These are phyloP conservation scores for Thamnidium elegans DNA, from an alignment of 192 early-diverging fungal genomes.

Conservation along the genomic window DNA sequence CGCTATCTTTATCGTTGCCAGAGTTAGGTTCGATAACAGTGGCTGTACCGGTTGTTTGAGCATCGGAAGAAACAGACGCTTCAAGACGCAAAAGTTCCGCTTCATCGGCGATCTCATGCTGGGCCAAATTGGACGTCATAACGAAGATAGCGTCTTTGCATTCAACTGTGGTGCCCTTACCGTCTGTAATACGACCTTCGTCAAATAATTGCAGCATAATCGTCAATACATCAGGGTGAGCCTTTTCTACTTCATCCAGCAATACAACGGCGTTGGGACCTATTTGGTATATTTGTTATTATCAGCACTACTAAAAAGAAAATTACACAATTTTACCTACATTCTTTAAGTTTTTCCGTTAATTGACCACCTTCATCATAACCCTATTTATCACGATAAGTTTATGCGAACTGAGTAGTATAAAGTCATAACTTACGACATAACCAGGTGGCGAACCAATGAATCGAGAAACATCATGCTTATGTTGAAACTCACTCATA, in stretches of 20 bases:
- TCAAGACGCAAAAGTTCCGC: conserved; percentile 41
- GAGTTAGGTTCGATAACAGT: not conserved
- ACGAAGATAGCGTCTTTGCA: conserved; percentile 48
- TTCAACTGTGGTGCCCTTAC: conserved; percentile 43
- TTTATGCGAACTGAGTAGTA: not conserved
- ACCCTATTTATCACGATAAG: conserved; percentile 16
- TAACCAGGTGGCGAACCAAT: conserved; percentile 47
- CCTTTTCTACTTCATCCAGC: conserved; percentile 48
- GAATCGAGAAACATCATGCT: conserved; percentile 45
- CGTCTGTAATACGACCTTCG: conserved; percentile 45
- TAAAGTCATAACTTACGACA: conserved; percentile 22
- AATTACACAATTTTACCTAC: conserved; percentile 18
- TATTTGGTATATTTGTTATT: not conserved
- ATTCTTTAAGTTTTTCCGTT: conserved; percentile 44
- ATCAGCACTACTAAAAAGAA: not conserved
- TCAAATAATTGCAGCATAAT: conserved; percentile 47
- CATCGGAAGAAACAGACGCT: conserved; percentile 30
- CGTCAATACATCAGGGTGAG: conserved; percentile 43
- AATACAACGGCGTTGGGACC: conserved; percentile 43
- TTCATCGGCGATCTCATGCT: conserved; percentile 47
- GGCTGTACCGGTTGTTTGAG: conserved; percentile 24
- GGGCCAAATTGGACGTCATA: conserved; percentile 47
- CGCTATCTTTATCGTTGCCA: not conserved
- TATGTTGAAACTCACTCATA: conserved; percentile 45
- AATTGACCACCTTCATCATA: conserved; percentile 48